Conservation (phyloP, 2,329 filamentous ascomycete genomes). For the Parastagonospora nodorum region DNA sequence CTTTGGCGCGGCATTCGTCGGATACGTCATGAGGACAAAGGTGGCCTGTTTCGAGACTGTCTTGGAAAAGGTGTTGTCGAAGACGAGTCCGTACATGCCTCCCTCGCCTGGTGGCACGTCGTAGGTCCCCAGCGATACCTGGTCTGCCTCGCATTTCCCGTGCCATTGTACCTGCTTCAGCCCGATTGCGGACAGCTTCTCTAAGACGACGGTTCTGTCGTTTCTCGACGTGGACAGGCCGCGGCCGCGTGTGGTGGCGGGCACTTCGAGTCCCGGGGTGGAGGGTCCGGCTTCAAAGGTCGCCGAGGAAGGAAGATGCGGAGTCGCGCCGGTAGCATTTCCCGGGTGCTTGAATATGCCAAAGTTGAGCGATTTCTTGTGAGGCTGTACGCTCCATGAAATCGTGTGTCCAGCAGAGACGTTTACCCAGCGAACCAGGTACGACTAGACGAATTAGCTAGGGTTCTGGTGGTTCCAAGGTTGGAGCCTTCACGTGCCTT, state of each 20-base stretch:
- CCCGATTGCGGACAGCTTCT: constrained; percentile 67
- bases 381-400: constrained; percentile 95
- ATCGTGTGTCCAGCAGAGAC: constrained; percentile 90
- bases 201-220: constrained; percentile 72
- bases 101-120: constrained; percentile 75
- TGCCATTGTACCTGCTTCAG: constrained; percentile 74
- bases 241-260: constrained; percentile 56
- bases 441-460: constrained; percentile 69
- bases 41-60: constrained; percentile 88
- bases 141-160: constrained; percentile 95
- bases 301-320: constrained; percentile 44
- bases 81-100: constrained; percentile 94
- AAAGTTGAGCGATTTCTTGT: constrained; percentile 98
- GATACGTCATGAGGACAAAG: constrained; percentile 92
- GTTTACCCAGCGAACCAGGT: constrained; percentile 96
- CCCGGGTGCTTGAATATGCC: constrained; percentile 97
- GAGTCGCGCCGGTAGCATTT: constrained; percentile 59
- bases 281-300: constrained; percentile 36
- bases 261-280: constrained; percentile 58
- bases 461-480: background rate
- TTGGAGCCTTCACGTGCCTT: constrained; percentile 67
- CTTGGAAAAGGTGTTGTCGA: constrained; percentile 99
- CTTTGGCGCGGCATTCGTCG: constrained; percentile 78
- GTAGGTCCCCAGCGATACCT: constrained; percentile 87
- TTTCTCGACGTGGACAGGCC: constrained; percentile 62